Percentiles rank a stretch among this genome's conserved stretches.
phyloP scores from a whole-genome alignment of 1,139 yeast genomes.

The Blastobotrys proliferans region DNA sequence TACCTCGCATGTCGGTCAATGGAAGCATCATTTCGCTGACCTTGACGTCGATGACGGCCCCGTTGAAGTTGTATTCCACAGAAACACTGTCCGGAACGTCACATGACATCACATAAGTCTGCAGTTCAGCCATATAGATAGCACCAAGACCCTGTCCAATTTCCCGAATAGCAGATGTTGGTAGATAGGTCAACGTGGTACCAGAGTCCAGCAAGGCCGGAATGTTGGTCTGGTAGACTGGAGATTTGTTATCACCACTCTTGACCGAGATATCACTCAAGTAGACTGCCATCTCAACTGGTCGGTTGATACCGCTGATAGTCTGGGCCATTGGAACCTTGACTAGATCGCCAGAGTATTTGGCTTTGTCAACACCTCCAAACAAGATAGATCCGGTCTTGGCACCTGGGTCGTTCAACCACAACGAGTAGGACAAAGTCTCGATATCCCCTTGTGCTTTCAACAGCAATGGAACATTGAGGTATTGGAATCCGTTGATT shows the following conservation, averaged over 20 bases:
- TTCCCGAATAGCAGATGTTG: constrained; percentile 31
- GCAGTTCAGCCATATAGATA: constrained; percentile 7
- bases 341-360: constrained; percentile 34
- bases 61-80: constrained; percentile 29
- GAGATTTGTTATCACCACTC: constrained; percentile 3
- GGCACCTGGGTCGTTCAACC: constrained; percentile 26
- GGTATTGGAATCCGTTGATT: constrained; percentile 14
- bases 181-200: constrained; percentile 56
- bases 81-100: constrained; percentile 18
- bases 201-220: constrained; percentile 56
- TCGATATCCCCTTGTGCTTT: constrained; percentile 44
- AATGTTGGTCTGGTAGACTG: constrained; percentile 5
- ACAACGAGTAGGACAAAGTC: constrained; percentile 43
- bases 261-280: constrained; percentile 18
- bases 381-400: constrained; percentile 41
- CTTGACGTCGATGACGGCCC: constrained; percentile 29
- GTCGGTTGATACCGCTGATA: constrained; percentile 14
- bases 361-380: constrained; percentile 51
- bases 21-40: constrained; percentile 13
- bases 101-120: constrained; percentile 20
- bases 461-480: constrained; percentile 15
- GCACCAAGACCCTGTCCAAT: constrained; percentile 19
- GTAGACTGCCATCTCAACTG: constrained; percentile 23
- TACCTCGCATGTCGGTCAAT: constrained; percentile 15
- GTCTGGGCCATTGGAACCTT: constrained; percentile 27